Base-by-base conservation (phyloP, 139 green algal species). In the Chlamydomonas urium region DNA sequence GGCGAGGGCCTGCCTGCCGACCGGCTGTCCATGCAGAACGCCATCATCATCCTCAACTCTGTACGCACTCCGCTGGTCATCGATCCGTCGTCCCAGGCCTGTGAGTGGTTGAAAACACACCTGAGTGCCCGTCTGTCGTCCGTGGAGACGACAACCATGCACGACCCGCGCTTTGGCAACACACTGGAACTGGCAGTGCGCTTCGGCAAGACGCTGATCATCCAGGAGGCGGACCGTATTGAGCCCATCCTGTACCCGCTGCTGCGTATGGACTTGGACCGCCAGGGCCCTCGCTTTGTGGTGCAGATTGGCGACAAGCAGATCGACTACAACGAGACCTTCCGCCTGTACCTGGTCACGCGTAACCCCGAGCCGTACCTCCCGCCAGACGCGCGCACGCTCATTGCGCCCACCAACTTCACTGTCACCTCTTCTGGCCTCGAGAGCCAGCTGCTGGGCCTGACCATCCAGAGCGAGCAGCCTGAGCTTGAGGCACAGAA, bases 161-260 rank as follows among this genome's bases (percentile, higher is more conserved):
- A 90, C 38, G 84, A 92, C 48, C 57, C 77, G 19, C 77, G 83
- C 48, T 93, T 96, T 56, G 61, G 74, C 5, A 96, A 76, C 67
- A 84, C 81, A 2, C 71, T 96, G 34, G 90, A 96, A 78, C 83
- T 94, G 58, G 85, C 90, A 1, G 89, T 94, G 4, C 83, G 88
- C 38, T 94, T 94, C 73, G 90, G 90, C 62, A 94, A 94, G 84
- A 90, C 81, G 32, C 79, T 94, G 36, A 53, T 93, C n/a, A 72
- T 79, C 32, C 50, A 73, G 47, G 89, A 96, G 72, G 87, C 86
- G 10, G 88, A 93, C 68, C 65, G 61, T 19, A 84, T 96, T 28
- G 85, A 90, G 50, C 87, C 90, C 38, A 79, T 94, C 21, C 76
- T 94, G 69, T 83, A 87, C 66, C 82, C 84, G 0, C 66, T 94